Conservation (phyloP, 1,284 basidiomycete species). For the Malassezia caprae region DNA sequence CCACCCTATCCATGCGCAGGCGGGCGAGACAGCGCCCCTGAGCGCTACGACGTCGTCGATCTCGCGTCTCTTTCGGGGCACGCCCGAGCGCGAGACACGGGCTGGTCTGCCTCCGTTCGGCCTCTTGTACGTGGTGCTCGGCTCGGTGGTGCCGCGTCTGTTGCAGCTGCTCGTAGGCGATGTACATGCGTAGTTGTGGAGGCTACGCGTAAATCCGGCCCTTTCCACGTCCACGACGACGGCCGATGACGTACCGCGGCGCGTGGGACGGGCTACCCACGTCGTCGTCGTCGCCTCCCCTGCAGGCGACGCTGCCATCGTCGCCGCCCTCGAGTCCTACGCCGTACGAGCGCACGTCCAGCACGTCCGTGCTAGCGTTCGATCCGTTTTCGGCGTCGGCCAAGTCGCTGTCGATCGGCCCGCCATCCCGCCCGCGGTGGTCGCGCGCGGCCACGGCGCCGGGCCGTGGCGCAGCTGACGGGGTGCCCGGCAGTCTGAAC, state of each 20-base stretch:
- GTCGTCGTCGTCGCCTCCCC: slow-evolving; percentile 11
- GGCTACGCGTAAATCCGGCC: neutral
- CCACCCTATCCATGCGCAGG: slow-evolving; percentile 16
- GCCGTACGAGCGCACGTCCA: neutral
- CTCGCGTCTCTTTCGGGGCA: neutral
- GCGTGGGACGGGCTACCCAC: neutral
- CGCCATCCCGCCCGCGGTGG: neutral
- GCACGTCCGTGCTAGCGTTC: neutral
- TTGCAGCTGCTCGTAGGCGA: slow-evolving; percentile 14
- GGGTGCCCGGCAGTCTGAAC: neutral
- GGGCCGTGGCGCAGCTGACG: neutral
- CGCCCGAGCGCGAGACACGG: neutral
- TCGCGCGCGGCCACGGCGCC: slow-evolving; percentile 11
- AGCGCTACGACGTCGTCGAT: neutral
- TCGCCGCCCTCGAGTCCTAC: slow-evolving; percentile 19
- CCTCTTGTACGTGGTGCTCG: slow-evolving; percentile 7
- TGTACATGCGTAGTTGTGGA: neutral
- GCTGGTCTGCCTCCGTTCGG: neutral
- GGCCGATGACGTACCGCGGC: slow-evolving; percentile 8
- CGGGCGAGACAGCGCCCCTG: neutral
- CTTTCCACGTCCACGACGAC: neutral
- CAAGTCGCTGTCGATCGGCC: slow-evolving; percentile 6
- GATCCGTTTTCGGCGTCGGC: slow-evolving; percentile 16
- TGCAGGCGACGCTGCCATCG: neutral
- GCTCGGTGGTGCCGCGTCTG: slow-evolving; percentile 11